These are phyloP conservation scores for Phytophthora foliorum DNA, from an alignment of 352 stramenopile species.

Conservation along the genomic window DNA sequence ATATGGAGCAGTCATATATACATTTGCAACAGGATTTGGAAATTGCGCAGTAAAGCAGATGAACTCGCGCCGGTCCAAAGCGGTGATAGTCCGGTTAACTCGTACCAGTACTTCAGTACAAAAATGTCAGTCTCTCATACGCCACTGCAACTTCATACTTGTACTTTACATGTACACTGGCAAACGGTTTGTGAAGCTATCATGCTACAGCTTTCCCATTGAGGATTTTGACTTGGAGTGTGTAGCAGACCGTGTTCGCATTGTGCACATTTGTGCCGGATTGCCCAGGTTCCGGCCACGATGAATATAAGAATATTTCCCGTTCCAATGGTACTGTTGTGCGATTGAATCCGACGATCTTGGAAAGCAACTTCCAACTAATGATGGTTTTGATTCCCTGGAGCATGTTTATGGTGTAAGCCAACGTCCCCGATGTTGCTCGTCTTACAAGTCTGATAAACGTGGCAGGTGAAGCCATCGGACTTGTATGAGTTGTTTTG, in stretches of 20 bases:
- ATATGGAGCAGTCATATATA: too few relatives aligned
- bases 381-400: not conserved
- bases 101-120: too few relatives aligned
- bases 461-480: conserved; percentile 5
- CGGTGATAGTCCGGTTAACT: too few relatives aligned
- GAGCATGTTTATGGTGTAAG: not conserved
- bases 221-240: too few relatives aligned
- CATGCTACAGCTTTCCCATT: too few relatives aligned
- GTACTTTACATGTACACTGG: too few relatives aligned
- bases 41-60: too few relatives aligned
- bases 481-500: conserved; percentile 20
- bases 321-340: conserved; percentile 6
- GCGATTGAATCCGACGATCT: not conserved
- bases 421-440: conserved; percentile 17
- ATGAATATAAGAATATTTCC: not conserved
- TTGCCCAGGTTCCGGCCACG: not conserved
- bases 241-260: not conserved
- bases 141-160: too few relatives aligned
- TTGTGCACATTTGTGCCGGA: conserved; percentile 5
- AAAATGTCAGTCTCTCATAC: too few relatives aligned
- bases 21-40: too few relatives aligned
- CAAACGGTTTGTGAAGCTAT: too few relatives aligned
- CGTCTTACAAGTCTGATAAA: conserved; percentile 5
- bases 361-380: conserved; percentile 2
- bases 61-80: too few relatives aligned